A percentile compares a stretch with the other conserved stretches of the same genome.
These are phyloP conservation scores for Rhizopus stolonifer DNA, from an alignment of 371 early-diverging fungal species.

Conservation along the genomic window DNA sequence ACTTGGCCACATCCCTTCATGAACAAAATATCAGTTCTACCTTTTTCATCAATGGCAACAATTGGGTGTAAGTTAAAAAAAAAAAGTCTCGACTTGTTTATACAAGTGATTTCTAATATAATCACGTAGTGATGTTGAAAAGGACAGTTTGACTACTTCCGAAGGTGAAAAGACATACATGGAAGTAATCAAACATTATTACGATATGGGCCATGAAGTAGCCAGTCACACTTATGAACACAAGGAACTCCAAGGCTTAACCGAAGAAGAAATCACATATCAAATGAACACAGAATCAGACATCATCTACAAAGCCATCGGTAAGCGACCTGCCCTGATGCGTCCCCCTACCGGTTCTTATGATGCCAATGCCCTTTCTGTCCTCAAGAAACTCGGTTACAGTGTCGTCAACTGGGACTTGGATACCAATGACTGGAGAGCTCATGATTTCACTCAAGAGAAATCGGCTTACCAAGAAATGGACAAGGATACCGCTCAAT, in stretches of 20 bases:
- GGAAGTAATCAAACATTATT: conserved; percentile 17
- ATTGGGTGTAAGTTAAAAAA: conserved; percentile 29
- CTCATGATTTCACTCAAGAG: conserved; percentile 19
- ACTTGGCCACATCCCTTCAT: conserved; percentile 33
- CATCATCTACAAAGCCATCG: conserved; percentile 14
- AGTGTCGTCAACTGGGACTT: conserved; percentile 52
- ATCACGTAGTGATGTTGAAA: conserved; percentile 21
- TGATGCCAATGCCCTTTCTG: conserved; percentile 25
- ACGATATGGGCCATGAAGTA: conserved; percentile 27
- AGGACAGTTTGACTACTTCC: conserved; percentile 6
- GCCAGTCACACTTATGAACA: conserved; percentile 46
- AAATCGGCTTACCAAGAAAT: conserved; percentile 12
- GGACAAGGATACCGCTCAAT: conserved; percentile 7
- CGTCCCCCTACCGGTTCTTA: conserved; percentile 51
- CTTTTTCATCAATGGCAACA: conserved; percentile 51
- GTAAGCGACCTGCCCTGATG: conserved; percentile 21
- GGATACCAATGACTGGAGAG: conserved; percentile 48
- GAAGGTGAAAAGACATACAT: conserved; percentile 20
- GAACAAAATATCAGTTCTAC: conserved; percentile 40
- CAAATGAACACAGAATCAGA: conserved; percentile 23
- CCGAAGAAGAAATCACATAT: conserved; percentile 9
- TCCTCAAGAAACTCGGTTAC: conserved; percentile 39
- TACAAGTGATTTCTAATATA: too few species aligned
- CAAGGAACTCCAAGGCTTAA: conserved; percentile 20
- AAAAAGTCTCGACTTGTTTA: conserved; percentile 22